phyloP scores from a whole-genome alignment of 345 rosid genomes.

The Eucalyptus pumila region DNA sequence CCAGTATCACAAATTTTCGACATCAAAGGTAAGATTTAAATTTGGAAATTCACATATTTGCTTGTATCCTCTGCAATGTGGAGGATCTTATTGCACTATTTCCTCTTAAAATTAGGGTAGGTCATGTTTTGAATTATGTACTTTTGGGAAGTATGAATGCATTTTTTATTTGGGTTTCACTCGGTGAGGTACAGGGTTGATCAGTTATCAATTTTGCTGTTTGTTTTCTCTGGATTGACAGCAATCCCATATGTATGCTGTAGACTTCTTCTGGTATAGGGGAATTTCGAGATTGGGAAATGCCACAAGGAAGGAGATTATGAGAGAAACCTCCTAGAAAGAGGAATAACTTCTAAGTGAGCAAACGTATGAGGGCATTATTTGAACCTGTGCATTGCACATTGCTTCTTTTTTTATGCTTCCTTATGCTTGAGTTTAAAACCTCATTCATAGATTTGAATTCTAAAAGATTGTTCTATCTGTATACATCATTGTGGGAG shows the following conservation, averaged over 20 bases:
- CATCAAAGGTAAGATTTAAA: conserved; percentile 44
- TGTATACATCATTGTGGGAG: not conserved
- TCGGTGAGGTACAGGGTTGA: not conserved
- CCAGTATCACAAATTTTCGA: conserved; percentile 54
- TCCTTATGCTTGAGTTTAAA: not conserved
- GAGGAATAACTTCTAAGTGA: not conserved
- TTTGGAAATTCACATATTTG: not conserved
- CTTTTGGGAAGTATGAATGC: not conserved
- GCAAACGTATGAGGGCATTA: not conserved
- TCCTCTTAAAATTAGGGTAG: not conserved
- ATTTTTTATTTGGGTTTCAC: not conserved
- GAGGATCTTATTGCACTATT: not conserved
- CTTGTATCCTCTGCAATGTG: not conserved
- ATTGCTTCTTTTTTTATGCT: not conserved
- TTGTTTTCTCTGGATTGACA: not conserved
- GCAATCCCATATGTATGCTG: not conserved
- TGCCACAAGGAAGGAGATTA: not conserved
- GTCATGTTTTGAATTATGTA: not conserved
- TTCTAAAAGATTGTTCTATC: not conserved
- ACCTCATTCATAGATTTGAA: not conserved
- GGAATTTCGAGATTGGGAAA: not conserved
- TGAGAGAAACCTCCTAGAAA: not conserved
- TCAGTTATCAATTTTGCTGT: not conserved
- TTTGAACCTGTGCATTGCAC: not conserved
- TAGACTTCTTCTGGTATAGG: not conserved